A percentile compares a stretch with the other conserved stretches of the same genome.
Conservation (phyloP, 1,284 basidiomycete genomes). For the Malassezia restricta region DNA sequence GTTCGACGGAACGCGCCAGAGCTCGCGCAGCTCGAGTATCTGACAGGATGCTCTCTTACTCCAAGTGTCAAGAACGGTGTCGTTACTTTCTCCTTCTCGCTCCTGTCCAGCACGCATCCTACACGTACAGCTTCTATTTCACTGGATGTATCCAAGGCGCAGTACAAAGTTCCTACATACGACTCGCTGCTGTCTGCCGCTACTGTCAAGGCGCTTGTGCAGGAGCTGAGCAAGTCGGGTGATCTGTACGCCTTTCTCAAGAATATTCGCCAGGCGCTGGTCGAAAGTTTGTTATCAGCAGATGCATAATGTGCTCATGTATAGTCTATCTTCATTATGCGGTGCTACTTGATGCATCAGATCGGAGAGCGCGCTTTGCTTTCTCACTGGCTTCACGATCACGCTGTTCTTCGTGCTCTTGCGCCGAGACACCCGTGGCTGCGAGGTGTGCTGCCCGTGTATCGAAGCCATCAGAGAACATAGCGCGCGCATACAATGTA, state of each 20-base stretch:
- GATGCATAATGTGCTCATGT: no score
- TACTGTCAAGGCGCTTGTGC: slow-evolving; percentile 18
- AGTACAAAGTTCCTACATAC: slow-evolving; percentile 2
- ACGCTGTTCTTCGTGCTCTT: slow-evolving; percentile 1
- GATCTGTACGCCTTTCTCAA: slow-evolving; percentile 29
- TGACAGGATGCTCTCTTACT: slow-evolving; percentile 25
- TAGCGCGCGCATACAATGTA: slow-evolving; percentile 2
- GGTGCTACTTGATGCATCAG: background rate
- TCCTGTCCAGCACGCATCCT: slow-evolving; percentile 1
- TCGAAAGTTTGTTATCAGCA: background rate
- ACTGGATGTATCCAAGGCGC: slow-evolving; percentile 5
- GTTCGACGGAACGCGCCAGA: slow-evolving; percentile 30
- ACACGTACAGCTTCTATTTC: slow-evolving; percentile 13
- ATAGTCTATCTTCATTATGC: background rate
- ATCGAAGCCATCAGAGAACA: slow-evolving; percentile 8
- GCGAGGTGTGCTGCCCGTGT: slow-evolving; percentile 8
- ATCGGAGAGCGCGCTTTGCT: background rate
- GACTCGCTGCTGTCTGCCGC: slow-evolving; percentile 3
- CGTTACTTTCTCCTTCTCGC: slow-evolving; percentile 3
- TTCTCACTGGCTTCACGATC: slow-evolving; percentile 1
- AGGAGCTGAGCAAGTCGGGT: slow-evolving; percentile 24
- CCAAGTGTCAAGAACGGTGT: slow-evolving; percentile 9
- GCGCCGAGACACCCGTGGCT: slow-evolving; percentile 10
- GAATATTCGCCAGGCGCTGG: slow-evolving; percentile 4
- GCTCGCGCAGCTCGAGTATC: slow-evolving; percentile 22